Percentiles rank a stretch among this genome's conserved stretches.
Evolutionary conservation across 352 stramenopile genomes (phyloP).

Genomic region (Phytopythium cucurbitacearum): DNA sequence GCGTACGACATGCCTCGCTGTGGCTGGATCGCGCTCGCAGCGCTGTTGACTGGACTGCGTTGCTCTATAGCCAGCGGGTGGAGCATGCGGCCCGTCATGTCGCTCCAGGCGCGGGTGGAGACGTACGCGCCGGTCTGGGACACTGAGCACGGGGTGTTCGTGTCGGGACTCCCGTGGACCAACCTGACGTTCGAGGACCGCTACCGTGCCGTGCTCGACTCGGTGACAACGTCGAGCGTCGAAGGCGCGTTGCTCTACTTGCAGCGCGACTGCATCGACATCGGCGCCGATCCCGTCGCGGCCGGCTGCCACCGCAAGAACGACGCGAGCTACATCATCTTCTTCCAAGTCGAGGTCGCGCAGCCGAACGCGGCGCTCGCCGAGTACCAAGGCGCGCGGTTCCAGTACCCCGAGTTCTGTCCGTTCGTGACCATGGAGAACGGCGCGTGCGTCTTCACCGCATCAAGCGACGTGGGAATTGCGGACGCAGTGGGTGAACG

Average conservation of each 20-base stretch:
- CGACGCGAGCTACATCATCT: constrained; percentile 58
- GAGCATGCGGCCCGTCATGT: constrained; percentile 43
- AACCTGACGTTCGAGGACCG: constrained; percentile 34
- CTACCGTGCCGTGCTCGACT: constrained; percentile 52
- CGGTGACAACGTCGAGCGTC: constrained; percentile 63
- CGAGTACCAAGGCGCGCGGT: constrained; percentile 51
- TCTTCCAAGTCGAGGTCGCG: constrained; percentile 58
- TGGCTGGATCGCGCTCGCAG: not conserved
- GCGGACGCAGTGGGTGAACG: not conserved
- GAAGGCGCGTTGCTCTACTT: constrained; percentile 70
- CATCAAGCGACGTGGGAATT: not conserved
- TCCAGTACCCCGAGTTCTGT: constrained; percentile 67
- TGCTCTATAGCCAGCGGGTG: constrained; percentile 14
- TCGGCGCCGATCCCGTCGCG: constrained; percentile 22
- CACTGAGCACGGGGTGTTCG: constrained; percentile 32
- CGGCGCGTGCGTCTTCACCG: constrained; percentile 28
- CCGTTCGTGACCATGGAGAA: constrained; percentile 63
- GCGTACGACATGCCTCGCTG: no score
- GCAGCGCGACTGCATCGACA: constrained; percentile 65
- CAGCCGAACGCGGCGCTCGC: constrained; percentile 55
- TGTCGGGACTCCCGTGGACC: constrained; percentile 25
- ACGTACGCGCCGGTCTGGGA: constrained; percentile 48
- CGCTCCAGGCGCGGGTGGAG: constrained; percentile 58
- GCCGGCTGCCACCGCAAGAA: constrained; percentile 41
- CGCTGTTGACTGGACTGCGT: not conserved